These are phyloP conservation scores for Debaryomyces udenii DNA, from an alignment of 1,139 yeast species.

Conservation along the genomic window DNA sequence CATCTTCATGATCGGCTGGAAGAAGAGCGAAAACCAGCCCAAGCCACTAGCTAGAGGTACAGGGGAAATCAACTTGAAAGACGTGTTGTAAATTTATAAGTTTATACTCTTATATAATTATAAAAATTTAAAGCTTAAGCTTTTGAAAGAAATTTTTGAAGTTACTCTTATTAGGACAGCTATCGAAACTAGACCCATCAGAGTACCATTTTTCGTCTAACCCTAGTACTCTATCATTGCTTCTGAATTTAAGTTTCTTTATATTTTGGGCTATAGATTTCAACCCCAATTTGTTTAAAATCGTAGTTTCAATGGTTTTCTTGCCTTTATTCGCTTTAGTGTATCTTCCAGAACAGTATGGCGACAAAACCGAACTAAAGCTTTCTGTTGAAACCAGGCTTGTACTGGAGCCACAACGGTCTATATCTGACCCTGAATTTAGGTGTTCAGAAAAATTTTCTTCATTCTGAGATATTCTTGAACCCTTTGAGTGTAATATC, in stretches of 20 bases:
- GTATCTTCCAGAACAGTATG: background rate
- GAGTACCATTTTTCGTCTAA: constrained; percentile 8
- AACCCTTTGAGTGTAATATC: no score
- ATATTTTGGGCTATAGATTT: background rate
- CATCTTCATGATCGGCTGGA: constrained; percentile 89
- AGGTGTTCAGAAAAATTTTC: no score
- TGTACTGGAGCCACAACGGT: no score
- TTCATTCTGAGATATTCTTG: no score
- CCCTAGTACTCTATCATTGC: background rate
- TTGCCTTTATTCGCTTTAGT: background rate
- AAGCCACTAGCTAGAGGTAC: constrained; percentile 74
- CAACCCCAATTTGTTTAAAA: background rate
- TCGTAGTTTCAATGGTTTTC: background rate
- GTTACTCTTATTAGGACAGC: background rate
- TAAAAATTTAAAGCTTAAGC: background rate
- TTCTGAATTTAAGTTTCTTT: background rate
- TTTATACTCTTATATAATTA: background rate
- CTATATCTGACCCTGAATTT: no score
- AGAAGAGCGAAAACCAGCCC: constrained; percentile 68
- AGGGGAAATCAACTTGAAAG: constrained; percentile 69
- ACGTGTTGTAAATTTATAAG: constrained; percentile 41
- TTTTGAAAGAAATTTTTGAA: background rate
- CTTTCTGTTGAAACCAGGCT: no score
- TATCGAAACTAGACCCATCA: constrained; percentile 8
- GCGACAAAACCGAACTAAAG: background rate